These are phyloP conservation scores for Hortiboletus campestris DNA, from an alignment of 768 basidiomycete genomes.

Conservation along the genomic window DNA sequence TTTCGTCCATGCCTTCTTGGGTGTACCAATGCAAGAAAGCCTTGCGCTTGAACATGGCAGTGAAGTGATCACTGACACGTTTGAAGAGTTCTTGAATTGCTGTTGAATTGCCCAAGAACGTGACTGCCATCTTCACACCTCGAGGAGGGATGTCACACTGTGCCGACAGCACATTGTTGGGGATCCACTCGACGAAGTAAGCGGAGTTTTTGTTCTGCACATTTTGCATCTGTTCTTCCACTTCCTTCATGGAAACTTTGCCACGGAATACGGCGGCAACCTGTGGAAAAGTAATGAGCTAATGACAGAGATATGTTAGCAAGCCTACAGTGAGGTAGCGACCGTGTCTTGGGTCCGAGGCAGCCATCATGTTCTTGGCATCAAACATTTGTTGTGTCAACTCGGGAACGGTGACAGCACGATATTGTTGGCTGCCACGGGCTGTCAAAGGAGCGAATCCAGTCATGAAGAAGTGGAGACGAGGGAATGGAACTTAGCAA, in stretches of 20 bases:
- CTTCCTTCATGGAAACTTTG: slow-evolving; percentile 99
- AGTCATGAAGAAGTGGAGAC: slow-evolving; percentile 99
- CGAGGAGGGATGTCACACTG: slow-evolving; percentile 98
- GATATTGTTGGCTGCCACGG: slow-evolving; percentile 91
- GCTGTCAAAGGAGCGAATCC: slow-evolving; percentile 95
- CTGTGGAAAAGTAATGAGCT: slow-evolving; percentile 31
- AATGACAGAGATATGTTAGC: not conserved
- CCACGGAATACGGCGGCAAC: slow-evolving; percentile 98
- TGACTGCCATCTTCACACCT: slow-evolving; percentile 94
- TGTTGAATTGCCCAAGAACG: slow-evolving; percentile 97
- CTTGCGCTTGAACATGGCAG: slow-evolving; percentile 99
- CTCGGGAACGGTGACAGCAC: slow-evolving; percentile 95
- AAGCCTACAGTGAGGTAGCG: slow-evolving; percentile 87
- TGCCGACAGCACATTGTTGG: slow-evolving; percentile 96
- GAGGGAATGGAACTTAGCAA: slow-evolving; percentile 85
- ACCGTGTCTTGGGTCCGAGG: slow-evolving; percentile 93
- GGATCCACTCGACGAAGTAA: slow-evolving; percentile 99
- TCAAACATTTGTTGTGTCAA: slow-evolving; percentile 99
- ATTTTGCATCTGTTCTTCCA: slow-evolving; percentile 98
- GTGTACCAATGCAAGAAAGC: slow-evolving; percentile 99
- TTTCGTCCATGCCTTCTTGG: slow-evolving; percentile 99
- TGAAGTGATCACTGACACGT: slow-evolving; percentile 98
- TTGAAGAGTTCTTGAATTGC: slow-evolving; percentile 98
- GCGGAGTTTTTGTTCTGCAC: slow-evolving; percentile 97
- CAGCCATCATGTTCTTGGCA: slow-evolving; percentile 99